Evolutionary conservation across 2,329 filamentous ascomycete genomes (phyloP), one percentile per base, ranked within the genome.

Genomic region (Verticillium albo-atrum): DNA sequence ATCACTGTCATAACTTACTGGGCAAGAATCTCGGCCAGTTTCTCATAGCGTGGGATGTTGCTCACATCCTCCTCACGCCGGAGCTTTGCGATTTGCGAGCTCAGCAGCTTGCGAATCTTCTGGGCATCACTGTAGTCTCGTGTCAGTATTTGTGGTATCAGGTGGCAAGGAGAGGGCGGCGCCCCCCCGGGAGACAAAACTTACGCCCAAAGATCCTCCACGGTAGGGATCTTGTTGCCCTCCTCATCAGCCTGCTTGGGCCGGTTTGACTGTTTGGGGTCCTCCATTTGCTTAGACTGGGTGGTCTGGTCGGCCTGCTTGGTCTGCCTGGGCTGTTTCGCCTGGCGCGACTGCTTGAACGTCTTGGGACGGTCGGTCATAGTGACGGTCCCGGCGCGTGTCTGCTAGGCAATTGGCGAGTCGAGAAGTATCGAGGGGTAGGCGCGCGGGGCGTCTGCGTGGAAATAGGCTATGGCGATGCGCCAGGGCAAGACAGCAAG

Each of bases 61-160:
- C 75, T 70, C 17, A 71, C 72, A 54, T 67, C 67, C 30, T 66
- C 66, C 34, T 71, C 71, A 58, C 71, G 71, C 58, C 75, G 74
- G 15, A 80, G 70, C 64, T 74, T 74, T 27, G 78, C 74, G 42
- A 80, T 67, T 61, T 79, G 75, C 66, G 76, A 79, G 58, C 70
- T 65, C 58, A 81, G 68, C 58, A 73, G 69, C 64, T 73, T 78
- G 62, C 77, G 76, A 47, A 78, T 59, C 67, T 77, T 81, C 60
- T 75, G 68, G 58, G 77, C 77, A 56, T 73, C 66, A 59, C 79
- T 81, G 63, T 54, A 64, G 7, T 7, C 50, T 34, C 6, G 23
- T 14, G 58, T 67, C 51, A 66, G 65, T 56, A 54, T 12, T 3
- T 25, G 42, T 14, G 10, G 20, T 23, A 25, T 2, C 5, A 3